Base-by-base conservation (phyloP, 1,139 yeast genomes). In the Hemisphaericaspora xylanilytica region DNA sequence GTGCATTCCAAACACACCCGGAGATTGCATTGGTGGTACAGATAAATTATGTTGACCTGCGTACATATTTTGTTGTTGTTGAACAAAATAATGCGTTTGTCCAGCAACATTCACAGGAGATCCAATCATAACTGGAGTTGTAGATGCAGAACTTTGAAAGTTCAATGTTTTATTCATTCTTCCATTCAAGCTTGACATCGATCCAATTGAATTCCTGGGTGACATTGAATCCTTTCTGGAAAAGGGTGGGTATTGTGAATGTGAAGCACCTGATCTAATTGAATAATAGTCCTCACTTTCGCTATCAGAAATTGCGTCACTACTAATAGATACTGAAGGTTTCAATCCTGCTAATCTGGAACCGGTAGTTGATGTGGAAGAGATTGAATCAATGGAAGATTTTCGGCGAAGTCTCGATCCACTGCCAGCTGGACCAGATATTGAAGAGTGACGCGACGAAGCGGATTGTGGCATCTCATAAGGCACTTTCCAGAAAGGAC, bases 401-500 rank as follows among this genome's bases (percentile, higher is more conserved):
- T 48, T 28, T 24, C 49, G 26, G 12, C 45, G 38, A 28, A 33
- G 29, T 9, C 21, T 28, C 4, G 31, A 14, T 18, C 32, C 31
- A 3, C 36, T 22, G n/a, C 26, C 20, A 4, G 32, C 13, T 10
- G 28, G 33, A 26, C 47, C 43, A 6, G 43, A 33, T 4, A 68
- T 56, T 2, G 73, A 67, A 1, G 65, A 59, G 34, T 72, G 53
- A 38, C 75, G 52, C 13, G 58, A 49, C 11, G 35, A 26, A 14
- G 45, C 28, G 10, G 44, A 32, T 11, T 55, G 55, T 2, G 76
- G 77, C 75, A 71, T 68, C 49, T 71, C 76, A 52, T 71, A 71
- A 21, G 77, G 77, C 8, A 71, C 77, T 49, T 70, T 71, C 77
- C 77, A 71, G 52, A 71, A 68, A 4, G 76, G 76, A 12, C 73